Conservation (phyloP, 2,329 filamentous ascomycete genomes). For the Fusarium sublunatum region DNA sequence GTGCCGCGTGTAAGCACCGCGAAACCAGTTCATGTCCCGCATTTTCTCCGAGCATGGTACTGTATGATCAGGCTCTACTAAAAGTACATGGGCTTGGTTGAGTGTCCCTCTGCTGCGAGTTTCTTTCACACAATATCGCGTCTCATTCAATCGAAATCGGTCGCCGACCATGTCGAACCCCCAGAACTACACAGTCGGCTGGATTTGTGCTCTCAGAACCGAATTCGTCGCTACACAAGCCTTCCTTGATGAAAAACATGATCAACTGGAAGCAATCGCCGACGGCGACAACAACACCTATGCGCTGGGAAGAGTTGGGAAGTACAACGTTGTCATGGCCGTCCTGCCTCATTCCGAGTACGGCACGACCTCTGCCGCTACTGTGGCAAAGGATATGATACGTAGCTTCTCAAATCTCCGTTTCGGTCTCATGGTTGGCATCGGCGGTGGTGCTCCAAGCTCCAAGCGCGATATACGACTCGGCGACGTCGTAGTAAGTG, state of each 20-base stretch:
- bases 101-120: too few species aligned
- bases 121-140: too few species aligned
- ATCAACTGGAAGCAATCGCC: slow-evolving; percentile 38
- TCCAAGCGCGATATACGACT: slow-evolving; percentile 47
- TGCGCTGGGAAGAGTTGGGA: slow-evolving; percentile 25
- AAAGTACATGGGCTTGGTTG: too few species aligned
- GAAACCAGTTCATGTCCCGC: too few species aligned
- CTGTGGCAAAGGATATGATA: slow-evolving; percentile 46
- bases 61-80: too few species aligned
- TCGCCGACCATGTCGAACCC: not conserved
- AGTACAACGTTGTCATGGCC: slow-evolving; percentile 37
- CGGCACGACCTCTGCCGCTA: slow-evolving; percentile 30
- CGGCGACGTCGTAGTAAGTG: slow-evolving; percentile 40
- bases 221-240: slow-evolving; percentile 53
- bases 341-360: slow-evolving; percentile 27
- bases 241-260: slow-evolving; percentile 53
- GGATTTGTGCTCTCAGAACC: slow-evolving; percentile 56
- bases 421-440: slow-evolving; percentile 37
- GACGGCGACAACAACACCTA: slow-evolving; percentile 31
- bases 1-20: too few species aligned
- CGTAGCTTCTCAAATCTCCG: slow-evolving; percentile 48
- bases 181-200: slow-evolving; percentile 54
- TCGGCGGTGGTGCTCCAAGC: slow-evolving; percentile 50
- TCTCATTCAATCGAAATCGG: too few species aligned
- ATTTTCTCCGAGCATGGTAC: too few species aligned